Conservation (phyloP, 2,329 filamentous ascomycete genomes). For the Pseudogymnoascus sp. region DNA sequence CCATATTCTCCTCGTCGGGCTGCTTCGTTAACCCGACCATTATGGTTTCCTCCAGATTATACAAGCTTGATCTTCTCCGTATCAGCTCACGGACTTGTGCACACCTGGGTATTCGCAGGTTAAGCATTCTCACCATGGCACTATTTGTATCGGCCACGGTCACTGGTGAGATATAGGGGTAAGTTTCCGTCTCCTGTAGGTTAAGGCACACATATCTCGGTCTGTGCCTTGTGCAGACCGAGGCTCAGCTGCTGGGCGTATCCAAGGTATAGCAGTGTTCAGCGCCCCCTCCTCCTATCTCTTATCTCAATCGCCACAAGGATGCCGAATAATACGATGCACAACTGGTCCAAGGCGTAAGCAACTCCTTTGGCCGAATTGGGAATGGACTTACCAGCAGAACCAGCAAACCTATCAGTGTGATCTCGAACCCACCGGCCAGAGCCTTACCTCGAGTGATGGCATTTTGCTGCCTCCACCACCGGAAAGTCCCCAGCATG, state of each 20-base stretch:
- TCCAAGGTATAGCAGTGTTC: neutral
- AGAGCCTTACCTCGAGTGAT: constrained; percentile 50
- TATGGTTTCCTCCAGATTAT: neutral
- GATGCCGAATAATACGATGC: constrained; percentile 23
- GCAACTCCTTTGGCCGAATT: neutral
- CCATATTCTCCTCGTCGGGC: neutral
- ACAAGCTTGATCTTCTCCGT: neutral
- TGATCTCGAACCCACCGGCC: constrained; percentile 53
- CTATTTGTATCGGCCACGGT: neutral
- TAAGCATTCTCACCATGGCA: neutral
- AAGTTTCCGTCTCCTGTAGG: neutral
- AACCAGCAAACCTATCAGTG: constrained; percentile 38
- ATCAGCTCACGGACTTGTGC: neutral
- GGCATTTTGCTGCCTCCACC: constrained; percentile 54
- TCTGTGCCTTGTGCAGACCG: neutral
- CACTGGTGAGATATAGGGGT: neutral
- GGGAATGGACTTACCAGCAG: constrained; percentile 38
- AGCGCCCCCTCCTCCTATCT: neutral
- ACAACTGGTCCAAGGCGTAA: constrained; percentile 9
- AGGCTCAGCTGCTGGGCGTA: neutral
- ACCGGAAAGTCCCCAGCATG: constrained; percentile 49
- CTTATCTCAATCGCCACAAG: constrained; percentile 21
- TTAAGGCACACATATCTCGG: neutral
- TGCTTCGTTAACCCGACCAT: neutral
- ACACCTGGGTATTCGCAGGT: neutral